Base-by-base conservation (phyloP, 805 yeast species). In the Lachancea meyersii region DNA sequence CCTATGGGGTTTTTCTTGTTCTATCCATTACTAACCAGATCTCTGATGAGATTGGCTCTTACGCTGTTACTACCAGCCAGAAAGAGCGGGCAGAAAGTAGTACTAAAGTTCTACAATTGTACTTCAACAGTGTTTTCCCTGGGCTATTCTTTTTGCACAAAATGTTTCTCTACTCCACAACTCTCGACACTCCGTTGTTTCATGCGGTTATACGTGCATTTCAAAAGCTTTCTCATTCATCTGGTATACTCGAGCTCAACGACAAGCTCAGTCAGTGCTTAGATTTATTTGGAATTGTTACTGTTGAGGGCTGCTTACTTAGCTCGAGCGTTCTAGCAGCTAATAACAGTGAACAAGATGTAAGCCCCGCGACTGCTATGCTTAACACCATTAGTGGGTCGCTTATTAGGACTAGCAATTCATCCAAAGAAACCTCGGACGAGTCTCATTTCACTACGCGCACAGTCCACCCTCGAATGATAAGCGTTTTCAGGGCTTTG, bases 141-240 rank as follows among this genome's bases (percentile, higher is more conserved):
- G 54, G 63, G 1, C 49, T 81, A 1, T 63, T 77, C 18, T 59
- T 65, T 3, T 63, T 75, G 22, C 75, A 73, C 36, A 63, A 73
- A 8, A 67, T 70, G 2, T 80, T 77, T 40, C 57, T 91, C 6
- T 79, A 79, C 51, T 76, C 88, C 1, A 48, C 58, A 0, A 69
- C 83, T 4, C 62, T 86, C 54, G 95, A 87, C 52, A 70, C 73
- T 42, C 91, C 84, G 14, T 55, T 79, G 17, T 89, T 85, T 59
- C 83, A 83, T 44, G 63, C 69, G 8, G 55, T 82, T 3, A 77
- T 88, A 2, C 68, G 95, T 31, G 75, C 94, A 0, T 70, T 86
- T 6, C 97, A 91, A 58, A 80, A 82, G 48, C 69, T 86, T 38
- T 78, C 95, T 5, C 96, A 87, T 57, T 78, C 89, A 0, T 74